A percentile compares a stretch with the other conserved stretches of the same genome.
Conservation (phyloP, 2,329 filamentous ascomycete species). For the Aschersonia sp. region DNA sequence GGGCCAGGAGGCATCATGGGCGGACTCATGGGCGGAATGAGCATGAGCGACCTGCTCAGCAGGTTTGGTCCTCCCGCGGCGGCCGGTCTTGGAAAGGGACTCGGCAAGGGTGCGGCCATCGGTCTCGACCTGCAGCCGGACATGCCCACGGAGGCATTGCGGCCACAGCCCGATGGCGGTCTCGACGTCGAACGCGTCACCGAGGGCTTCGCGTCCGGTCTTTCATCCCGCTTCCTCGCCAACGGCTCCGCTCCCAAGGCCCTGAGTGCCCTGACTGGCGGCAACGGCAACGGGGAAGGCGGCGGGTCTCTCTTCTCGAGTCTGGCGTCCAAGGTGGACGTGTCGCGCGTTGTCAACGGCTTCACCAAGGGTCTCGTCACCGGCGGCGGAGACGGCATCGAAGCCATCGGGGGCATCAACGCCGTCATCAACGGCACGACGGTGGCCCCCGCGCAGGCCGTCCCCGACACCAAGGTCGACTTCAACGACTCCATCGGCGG, state of each 20-base stretch:
- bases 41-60: background rate
- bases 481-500: slow-evolving; percentile 21
- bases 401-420: slow-evolving; percentile 16
- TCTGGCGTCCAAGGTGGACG: slow-evolving; percentile 7
- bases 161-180: background rate
- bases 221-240: slow-evolving; percentile 16
- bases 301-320: slow-evolving; percentile 3
- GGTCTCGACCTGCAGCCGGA: slow-evolving; percentile 15
- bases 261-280: slow-evolving; percentile 2
- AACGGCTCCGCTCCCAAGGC: slow-evolving; percentile 16
- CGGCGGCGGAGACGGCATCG: slow-evolving; percentile 18
- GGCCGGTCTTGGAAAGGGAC: slow-evolving; percentile 13
- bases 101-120: slow-evolving; percentile 12
- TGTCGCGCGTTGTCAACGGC: slow-evolving; percentile 17
- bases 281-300: slow-evolving; percentile 1
- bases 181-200: slow-evolving; percentile 9
- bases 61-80: slow-evolving; percentile 9
- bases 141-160: slow-evolving; percentile 5
- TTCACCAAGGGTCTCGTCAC: slow-evolving; percentile 19
- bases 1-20: background rate
- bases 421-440: slow-evolving; percentile 16
- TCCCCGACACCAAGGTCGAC: slow-evolving; percentile 11
- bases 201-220: slow-evolving; percentile 12
- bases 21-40: background rate
- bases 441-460: slow-evolving; percentile 4